phyloP scores from a whole-genome alignment of 257 asterid species.

The Petunia axillaris region DNA sequence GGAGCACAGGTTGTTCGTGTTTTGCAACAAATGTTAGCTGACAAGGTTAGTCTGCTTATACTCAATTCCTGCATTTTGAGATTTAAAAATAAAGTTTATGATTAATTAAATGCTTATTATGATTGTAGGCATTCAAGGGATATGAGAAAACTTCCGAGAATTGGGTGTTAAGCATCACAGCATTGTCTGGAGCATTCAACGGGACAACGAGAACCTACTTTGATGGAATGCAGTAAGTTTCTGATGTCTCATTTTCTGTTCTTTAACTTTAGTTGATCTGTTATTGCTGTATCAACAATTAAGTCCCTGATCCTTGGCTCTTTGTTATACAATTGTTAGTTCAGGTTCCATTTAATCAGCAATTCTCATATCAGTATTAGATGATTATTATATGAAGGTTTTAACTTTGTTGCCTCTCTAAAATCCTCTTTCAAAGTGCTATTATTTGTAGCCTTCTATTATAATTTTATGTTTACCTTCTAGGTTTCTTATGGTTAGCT shows the following conservation, averaged over 20 bases:
- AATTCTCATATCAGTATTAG: background rate
- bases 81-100: background rate
- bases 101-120: slow-evolving; percentile 10
- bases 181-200: slow-evolving; percentile 96
- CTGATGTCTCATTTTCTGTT: background rate
- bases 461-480: background rate
- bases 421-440: background rate
- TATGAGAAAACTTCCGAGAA: slow-evolving; percentile 70
- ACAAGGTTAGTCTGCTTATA: slow-evolving; percentile 51
- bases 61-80: background rate
- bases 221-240: slow-evolving; percentile 91
- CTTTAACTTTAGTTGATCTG: background rate
- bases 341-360: background rate
- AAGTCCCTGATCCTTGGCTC: background rate
- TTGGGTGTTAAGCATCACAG: slow-evolving; percentile 88
- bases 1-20: slow-evolving; percentile 94
- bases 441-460: background rate
- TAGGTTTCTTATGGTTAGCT: background rate
- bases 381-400: background rate
- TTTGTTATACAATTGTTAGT: background rate
- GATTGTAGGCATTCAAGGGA: slow-evolving; percentile 75
- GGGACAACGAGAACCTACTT: slow-evolving; percentile 91
- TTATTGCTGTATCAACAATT: background rate
- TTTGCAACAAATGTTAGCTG: slow-evolving; percentile 99
- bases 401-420: background rate